Evolutionary conservation across 805 yeast genomes (phyloP).

Genomic region (Kluyveromyces wickerhamii): DNA sequence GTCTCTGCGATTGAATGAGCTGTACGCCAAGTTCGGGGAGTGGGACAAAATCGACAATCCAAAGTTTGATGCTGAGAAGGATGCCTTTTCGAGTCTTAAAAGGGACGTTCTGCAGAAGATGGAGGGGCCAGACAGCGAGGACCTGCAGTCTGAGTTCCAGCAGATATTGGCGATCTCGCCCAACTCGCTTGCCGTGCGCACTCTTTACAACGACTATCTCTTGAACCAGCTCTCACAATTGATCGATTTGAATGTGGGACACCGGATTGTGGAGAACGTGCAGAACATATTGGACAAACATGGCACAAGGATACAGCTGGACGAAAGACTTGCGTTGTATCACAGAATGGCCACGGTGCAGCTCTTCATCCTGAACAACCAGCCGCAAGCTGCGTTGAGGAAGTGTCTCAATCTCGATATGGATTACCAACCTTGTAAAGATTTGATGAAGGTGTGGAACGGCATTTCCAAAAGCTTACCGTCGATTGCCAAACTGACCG

Average conservation of each 20-base stretch:
- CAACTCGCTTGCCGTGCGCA: constrained; percentile 31
- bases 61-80: constrained; percentile 12
- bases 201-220: constrained; percentile 15
- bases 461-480: constrained; percentile 33
- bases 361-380: constrained; percentile 45
- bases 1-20: constrained; percentile 38
- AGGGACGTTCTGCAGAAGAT: constrained; percentile 10
- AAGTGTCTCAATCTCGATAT: constrained; percentile 73
- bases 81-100: constrained; percentile 14
- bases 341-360: constrained; percentile 33
- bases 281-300: constrained; percentile 24
- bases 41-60: constrained; percentile 29
- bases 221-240: constrained; percentile 17
- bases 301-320: constrained; percentile 19
- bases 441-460: constrained; percentile 43
- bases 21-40: constrained; percentile 47
- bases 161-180: constrained; percentile 38
- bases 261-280: constrained; percentile 15
- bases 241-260: constrained; percentile 21
- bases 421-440: constrained; percentile 56
- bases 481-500: constrained; percentile 36
- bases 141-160: constrained; percentile 25
- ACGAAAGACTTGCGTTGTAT: constrained; percentile 23
- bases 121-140: constrained; percentile 16
- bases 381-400: constrained; percentile 46